Evolutionary conservation across 768 basidiomycete species (phyloP).

Genomic region (Melanogaster broomeanus): DNA sequence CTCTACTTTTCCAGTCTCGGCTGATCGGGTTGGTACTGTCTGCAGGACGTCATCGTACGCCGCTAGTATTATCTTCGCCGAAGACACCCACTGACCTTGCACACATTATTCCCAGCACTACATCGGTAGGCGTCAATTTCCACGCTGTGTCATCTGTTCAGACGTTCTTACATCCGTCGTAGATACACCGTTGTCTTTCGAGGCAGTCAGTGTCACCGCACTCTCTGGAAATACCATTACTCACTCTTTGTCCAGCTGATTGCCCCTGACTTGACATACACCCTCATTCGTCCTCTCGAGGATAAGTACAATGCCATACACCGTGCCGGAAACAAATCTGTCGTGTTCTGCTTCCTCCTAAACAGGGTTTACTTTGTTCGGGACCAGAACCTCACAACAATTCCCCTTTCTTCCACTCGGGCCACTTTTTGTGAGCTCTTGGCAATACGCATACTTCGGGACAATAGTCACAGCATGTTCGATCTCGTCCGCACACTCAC

Average conservation of each 20-base stretch:
- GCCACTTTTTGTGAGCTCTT: slow-evolving; percentile 89
- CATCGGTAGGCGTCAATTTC: slow-evolving; percentile 51
- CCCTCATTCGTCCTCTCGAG: slow-evolving; percentile 82
- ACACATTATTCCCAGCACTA: slow-evolving; percentile 51
- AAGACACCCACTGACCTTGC: slow-evolving; percentile 3
- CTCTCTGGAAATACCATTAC: background rate
- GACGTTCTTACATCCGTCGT: background rate
- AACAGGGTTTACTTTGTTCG: slow-evolving; percentile 85
- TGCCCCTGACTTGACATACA: slow-evolving; percentile 88
- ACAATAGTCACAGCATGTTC: slow-evolving; percentile 67
- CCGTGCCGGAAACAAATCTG: slow-evolving; percentile 72
- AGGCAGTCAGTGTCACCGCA: slow-evolving; percentile 55
- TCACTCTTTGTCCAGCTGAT: slow-evolving; percentile 52
- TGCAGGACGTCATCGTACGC: slow-evolving; percentile 65
- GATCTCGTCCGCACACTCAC: slow-evolving; percentile 71
- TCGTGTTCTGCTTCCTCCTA: slow-evolving; percentile 86
- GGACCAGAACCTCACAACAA: slow-evolving; percentile 71
- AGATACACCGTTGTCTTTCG: slow-evolving; percentile 86
- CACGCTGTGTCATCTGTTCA: slow-evolving; percentile 1
- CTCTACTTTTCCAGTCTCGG: background rate
- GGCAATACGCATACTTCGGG: slow-evolving; percentile 76
- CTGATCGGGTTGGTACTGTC: slow-evolving; percentile 14
- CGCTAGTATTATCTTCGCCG: slow-evolving; percentile 2
- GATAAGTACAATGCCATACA: slow-evolving; percentile 84
- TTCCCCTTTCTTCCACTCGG: slow-evolving; percentile 69